These are phyloP conservation scores for Leccinum subtestaceum DNA, from an alignment of 768 basidiomycete genomes.

Conservation along the genomic window DNA sequence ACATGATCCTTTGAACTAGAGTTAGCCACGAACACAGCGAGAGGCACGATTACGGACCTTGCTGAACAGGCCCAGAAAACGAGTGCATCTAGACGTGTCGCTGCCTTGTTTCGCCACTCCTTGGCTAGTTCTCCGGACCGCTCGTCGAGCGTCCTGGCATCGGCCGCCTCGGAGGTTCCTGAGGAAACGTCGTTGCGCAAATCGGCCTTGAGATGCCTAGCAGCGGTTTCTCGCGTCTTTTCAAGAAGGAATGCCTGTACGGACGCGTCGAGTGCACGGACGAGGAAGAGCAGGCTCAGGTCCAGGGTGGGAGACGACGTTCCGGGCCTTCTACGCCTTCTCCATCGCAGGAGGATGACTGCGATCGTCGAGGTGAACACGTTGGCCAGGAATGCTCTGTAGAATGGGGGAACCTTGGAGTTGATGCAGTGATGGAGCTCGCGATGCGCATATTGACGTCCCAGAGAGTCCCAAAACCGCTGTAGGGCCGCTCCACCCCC, in stretches of 20 bases:
- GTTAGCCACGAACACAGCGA: background rate
- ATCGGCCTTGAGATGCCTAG: background rate
- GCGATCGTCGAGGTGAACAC: slow-evolving; percentile 54
- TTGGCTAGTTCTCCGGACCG: slow-evolving; percentile 25
- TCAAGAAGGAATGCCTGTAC: slow-evolving; percentile 50
- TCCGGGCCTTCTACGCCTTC: slow-evolving; percentile 27
- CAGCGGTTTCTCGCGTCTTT: slow-evolving; percentile 11
- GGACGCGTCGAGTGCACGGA: slow-evolving; percentile 64
- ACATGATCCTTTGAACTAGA: slow-evolving; percentile 64
- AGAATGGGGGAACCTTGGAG: slow-evolving; percentile 36
- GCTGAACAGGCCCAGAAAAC: slow-evolving; percentile 79
- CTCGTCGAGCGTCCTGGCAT: slow-evolving; percentile 1
- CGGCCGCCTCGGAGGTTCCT: background rate
- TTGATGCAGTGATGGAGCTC: background rate
- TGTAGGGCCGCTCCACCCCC: slow-evolving; percentile 61
- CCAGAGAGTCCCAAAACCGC: slow-evolving; percentile 39
- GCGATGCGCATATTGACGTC: background rate
- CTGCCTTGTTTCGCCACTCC: slow-evolving; percentile 33
- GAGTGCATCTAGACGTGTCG: slow-evolving; percentile 59
- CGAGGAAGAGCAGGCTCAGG: slow-evolving; percentile 63
- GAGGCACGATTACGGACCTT: slow-evolving; percentile 43
- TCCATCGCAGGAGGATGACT: slow-evolving; percentile 54
- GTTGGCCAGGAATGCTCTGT: slow-evolving; percentile 60
- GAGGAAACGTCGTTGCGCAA: background rate
- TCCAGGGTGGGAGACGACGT: slow-evolving; percentile 57